Evolutionary conservation across 768 basidiomycete genomes (phyloP).

Genomic region (Russula compacta): DNA sequence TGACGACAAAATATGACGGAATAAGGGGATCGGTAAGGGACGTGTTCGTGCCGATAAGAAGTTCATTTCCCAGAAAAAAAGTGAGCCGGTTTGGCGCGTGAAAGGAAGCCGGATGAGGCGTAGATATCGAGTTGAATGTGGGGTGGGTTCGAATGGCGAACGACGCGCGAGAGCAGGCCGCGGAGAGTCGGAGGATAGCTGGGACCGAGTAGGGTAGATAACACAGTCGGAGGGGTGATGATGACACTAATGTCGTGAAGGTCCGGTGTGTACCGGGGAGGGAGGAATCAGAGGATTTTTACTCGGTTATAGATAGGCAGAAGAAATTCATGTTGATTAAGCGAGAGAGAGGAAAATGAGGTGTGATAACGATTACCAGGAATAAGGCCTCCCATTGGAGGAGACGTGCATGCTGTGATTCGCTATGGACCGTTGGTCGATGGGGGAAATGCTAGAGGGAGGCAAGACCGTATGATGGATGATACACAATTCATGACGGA

Average conservation of each 20-base stretch:
- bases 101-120: not conserved
- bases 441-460: not conserved
- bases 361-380: not conserved
- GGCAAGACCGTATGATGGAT: not conserved
- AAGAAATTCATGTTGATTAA: not conserved
- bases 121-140: not conserved
- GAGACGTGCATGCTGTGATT: not conserved
- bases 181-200: not conserved
- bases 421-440: not conserved
- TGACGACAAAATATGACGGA: conserved; percentile 12
- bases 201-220: not conserved
- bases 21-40: not conserved
- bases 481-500: not conserved
- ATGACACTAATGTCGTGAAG: not conserved
- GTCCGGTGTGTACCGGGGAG: not conserved
- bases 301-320: not conserved
- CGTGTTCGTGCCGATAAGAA: conserved; percentile 1
- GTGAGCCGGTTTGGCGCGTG: not conserved
- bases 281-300: not conserved
- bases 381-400: not conserved
- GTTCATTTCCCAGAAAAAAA: not conserved
- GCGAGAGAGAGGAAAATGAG: not conserved
- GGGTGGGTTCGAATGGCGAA: not conserved
- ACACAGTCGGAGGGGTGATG: not conserved
- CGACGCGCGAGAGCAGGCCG: not conserved